Conservation (phyloP, 1,284 basidiomycete species). For the Flammula alnicola region DNA sequence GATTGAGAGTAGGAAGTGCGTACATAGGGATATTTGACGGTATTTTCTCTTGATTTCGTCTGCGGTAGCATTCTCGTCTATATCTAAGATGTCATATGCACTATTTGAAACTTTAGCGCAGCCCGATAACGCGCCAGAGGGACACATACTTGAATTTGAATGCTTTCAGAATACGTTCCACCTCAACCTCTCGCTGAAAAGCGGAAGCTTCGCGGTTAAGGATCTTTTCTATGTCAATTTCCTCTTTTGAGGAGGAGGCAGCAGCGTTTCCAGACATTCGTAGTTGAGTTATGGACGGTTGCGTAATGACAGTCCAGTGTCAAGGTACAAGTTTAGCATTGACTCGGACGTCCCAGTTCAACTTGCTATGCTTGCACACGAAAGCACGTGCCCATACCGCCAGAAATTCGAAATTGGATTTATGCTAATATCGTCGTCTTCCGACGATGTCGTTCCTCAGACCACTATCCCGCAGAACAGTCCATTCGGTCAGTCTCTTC, state of each 20-base stretch:
- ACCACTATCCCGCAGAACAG: slow-evolving; percentile 3
- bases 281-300: background rate
- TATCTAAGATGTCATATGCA: slow-evolving; percentile 79
- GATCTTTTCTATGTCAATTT: slow-evolving; percentile 68
- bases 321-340: no score
- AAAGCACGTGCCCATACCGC: background rate
- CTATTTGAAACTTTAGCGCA: slow-evolving; percentile 37
- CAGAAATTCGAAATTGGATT: background rate
- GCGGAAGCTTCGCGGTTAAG: slow-evolving; percentile 80
- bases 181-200: slow-evolving; percentile 81
- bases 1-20: slow-evolving; percentile 33
- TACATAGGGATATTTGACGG: slow-evolving; percentile 80
- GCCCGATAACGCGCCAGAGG: background rate
- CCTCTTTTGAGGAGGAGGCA: slow-evolving; percentile 25
- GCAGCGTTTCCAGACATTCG: slow-evolving; percentile 7
- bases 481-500: slow-evolving; percentile 9
- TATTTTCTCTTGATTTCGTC: slow-evolving; percentile 84
- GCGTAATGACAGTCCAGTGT: no score
- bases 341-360: no score
- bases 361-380: background rate
- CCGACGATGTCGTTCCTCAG: slow-evolving; percentile 9
- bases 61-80: slow-evolving; percentile 62
- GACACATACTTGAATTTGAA: slow-evolving; percentile 80
- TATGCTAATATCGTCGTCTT: background rate
- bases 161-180: slow-evolving; percentile 83